Conservation (phyloP, 306 rosid genomes). For the Sicyos baderoa region DNA sequence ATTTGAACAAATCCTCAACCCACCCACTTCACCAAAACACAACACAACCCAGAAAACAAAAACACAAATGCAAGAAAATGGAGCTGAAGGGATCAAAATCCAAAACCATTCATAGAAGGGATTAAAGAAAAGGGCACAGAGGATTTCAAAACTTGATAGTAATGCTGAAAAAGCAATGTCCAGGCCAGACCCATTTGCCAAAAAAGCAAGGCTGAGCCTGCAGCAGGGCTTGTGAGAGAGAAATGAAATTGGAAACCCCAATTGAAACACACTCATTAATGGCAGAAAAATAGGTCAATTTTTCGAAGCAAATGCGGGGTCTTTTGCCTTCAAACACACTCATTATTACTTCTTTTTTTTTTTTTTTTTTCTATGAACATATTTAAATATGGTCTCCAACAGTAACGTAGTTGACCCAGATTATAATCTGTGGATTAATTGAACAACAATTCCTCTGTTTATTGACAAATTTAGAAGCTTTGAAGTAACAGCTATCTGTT, state of each 20-base stretch:
- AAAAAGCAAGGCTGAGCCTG: constrained; percentile 24
- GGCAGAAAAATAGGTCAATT: constrained; percentile 11
- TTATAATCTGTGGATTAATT: constrained; percentile 15
- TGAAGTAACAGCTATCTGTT: constrained; percentile 20
- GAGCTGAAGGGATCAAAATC: constrained; percentile 38
- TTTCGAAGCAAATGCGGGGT: constrained; percentile 40
- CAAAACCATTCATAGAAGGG: constrained; percentile 30
- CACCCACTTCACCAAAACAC: constrained; percentile 42
- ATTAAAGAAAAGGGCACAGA: constrained; percentile 28
- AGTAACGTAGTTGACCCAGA: constrained; percentile 20
- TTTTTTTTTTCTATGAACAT: constrained; percentile 26
- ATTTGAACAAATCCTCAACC: constrained; percentile 29
- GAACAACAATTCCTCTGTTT: constrained; percentile 11
- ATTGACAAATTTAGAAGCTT: constrained; percentile 24
- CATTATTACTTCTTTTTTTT: constrained; percentile 54
- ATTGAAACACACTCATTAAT: constrained; percentile 18
- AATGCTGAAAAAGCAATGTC: constrained; percentile 26
- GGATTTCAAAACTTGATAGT: not conserved
- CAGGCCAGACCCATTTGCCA: constrained; percentile 27
- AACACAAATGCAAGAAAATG: constrained; percentile 15
- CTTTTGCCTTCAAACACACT: constrained; percentile 54
- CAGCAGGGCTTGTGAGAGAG: not conserved
- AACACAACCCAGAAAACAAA: constrained; percentile 16
- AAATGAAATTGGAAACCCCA: constrained; percentile 20
- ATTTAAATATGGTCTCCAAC: constrained; percentile 10